Conservation (phyloP, 2,329 filamentous ascomycete species). For the Penicillium sp. region DNA sequence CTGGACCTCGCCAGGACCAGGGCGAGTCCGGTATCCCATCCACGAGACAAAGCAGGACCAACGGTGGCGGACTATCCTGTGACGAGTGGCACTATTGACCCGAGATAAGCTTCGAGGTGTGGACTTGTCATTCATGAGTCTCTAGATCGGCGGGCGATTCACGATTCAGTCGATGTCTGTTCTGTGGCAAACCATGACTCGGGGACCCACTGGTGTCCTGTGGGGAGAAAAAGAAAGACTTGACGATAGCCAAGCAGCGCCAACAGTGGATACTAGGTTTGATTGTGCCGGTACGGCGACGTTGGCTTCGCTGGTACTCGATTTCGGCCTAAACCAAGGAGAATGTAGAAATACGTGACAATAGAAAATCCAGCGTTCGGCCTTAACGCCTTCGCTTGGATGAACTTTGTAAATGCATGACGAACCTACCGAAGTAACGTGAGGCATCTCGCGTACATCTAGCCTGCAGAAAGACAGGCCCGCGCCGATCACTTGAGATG, state of each 20-base stretch:
- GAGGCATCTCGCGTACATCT: not conserved
- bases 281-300: not conserved
- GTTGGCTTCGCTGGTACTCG: not conserved
- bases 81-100: slow-evolving; percentile 12
- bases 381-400: no score
- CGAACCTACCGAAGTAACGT: no score
- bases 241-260: not conserved
- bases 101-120: slow-evolving; percentile 18
- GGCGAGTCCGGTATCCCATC: not conserved
- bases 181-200: not conserved
- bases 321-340: not conserved
- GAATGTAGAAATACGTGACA: no score
- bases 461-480: no score
- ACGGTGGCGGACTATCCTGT: slow-evolving; percentile 2
- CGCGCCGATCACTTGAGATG: not conserved
- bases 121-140: not conserved
- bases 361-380: no score
- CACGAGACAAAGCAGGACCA: slow-evolving; percentile 7
- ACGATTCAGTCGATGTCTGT: not conserved
- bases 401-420: no score
- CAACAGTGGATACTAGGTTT: not conserved
- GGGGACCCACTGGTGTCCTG: not conserved
- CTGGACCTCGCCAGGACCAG: not conserved
- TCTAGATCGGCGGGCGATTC: not conserved
- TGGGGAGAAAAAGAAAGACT: not conserved